Base-by-base conservation (phyloP, 257 asterid species). In the Jacaranda mimosifolia region DNA sequence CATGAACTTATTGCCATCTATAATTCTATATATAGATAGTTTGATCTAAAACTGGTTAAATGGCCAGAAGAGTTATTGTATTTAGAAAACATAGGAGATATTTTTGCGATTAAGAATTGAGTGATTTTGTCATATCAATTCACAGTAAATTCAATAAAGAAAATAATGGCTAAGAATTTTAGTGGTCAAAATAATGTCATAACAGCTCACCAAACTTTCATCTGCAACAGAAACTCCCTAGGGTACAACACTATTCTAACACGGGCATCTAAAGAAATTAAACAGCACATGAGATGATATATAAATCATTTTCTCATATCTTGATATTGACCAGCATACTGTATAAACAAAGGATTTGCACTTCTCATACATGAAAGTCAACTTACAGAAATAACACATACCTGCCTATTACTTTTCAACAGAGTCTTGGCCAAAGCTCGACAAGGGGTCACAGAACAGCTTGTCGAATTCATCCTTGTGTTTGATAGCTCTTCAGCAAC, bases 371-470 rank as follows among this genome's bases (percentile, higher is more conserved):
- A 39, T 70, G 57, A 81, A 52, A 43, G 49, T 2, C 19, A 73
- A 72, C 48, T 43, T 26, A 63, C 4, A 67, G 19, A 64, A 69
- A 64, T 74, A 66, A 59, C 57, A 63, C 68, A 69, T 79, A 93
- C 99, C 98, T 96, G 99, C 63, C 99, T 86, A 79, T 93, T 91
- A 78, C 78, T 88, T 87, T 96, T 96, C 86, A 96, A 72, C 42
- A 96, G 87, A 57, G 81, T 83, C 81, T 91, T 96, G 59, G 99
- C 99, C 76, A 96, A 82, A 80, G 94, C 76, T 81, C 98, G 93
- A 81, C 98, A 91, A 10, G 99, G 97, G 57, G 98, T 93, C 48
- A 78, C 89, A 57, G 92, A 84, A 83, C 75, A 81, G 76, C 81
- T 80, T 9, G 84, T 70, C 15, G 88, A 75, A 76, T 81, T 78